A percentile compares a stretch with the other conserved stretches of the same genome.
These are phyloP conservation scores for Pogostemon cablin DNA, from an alignment of 257 asterid species.

Conservation along the genomic window DNA sequence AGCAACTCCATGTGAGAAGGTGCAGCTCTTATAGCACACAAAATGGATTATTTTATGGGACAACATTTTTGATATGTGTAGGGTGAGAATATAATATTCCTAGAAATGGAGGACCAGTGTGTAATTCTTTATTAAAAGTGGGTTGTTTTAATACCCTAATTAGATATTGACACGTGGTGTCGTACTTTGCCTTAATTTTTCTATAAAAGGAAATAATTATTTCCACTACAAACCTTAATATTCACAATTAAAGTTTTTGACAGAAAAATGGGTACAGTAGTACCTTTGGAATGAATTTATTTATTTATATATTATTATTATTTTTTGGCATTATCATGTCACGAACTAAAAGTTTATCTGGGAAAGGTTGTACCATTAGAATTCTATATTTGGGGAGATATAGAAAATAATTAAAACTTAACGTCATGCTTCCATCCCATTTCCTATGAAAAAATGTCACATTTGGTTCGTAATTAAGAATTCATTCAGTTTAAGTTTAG, in stretches of 20 bases:
- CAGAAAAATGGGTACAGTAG: background rate
- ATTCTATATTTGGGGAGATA: no score
- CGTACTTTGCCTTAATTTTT: constrained; percentile 12
- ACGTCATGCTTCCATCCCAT: no score
- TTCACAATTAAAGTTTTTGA: background rate
- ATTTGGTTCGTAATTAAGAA: no score
- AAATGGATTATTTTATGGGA: no score
- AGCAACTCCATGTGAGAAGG: background rate
- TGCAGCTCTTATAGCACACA: background rate
- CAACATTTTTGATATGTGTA: background rate
- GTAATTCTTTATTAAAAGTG: constrained; percentile 9
- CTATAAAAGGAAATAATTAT: constrained; percentile 18
- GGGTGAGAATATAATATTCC: background rate
- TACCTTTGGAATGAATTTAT: background rate
- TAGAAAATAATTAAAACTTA: no score
- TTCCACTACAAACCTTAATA: background rate
- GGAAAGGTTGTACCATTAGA: background rate
- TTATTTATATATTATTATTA: no score
- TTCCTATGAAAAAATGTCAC: no score
- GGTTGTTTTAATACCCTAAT: background rate
- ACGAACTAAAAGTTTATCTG: background rate
- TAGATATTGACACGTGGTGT: background rate
- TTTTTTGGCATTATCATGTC: background rate
- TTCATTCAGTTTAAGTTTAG: no score
- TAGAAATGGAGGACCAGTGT: background rate